Conservation (phyloP, 352 stramenopile species). For the Phytophthora pisi region DNA sequence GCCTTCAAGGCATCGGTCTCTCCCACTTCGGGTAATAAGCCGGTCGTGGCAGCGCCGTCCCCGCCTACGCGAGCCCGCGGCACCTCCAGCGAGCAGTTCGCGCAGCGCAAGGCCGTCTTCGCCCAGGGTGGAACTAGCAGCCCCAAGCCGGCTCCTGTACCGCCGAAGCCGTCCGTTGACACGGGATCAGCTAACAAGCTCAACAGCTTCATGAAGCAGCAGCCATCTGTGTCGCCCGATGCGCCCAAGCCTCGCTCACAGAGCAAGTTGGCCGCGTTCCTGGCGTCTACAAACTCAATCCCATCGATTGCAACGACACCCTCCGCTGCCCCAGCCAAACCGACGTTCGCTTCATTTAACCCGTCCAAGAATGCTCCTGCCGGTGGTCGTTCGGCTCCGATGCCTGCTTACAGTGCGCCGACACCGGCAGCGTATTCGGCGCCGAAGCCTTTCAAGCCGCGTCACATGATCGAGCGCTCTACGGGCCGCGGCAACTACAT, state of each 20-base stretch:
- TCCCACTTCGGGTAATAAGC: conserved; percentile 24
- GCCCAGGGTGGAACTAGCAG: conserved; percentile 38
- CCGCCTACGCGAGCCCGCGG: conserved; percentile 36
- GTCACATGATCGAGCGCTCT: conserved; percentile 61
- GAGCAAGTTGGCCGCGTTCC: conserved; percentile 82
- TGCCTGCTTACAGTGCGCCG: conserved; percentile 16
- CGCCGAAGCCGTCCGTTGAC: conserved; percentile 27
- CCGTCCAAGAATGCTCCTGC: conserved; percentile 21
- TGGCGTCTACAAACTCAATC: conserved; percentile 59
- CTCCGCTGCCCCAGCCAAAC: conserved; percentile 24
- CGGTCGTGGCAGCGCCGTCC: conserved; percentile 9
- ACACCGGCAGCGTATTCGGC: conserved; percentile 1
- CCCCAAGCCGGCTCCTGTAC: conserved; percentile 21
- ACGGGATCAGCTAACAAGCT: conserved; percentile 62
- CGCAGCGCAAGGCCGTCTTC: conserved; percentile 68
- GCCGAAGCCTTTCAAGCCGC: conserved; percentile 43
- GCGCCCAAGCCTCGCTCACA: conserved; percentile 58
- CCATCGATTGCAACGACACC: conserved; percentile 24
- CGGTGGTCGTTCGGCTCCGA: conserved; percentile 18
- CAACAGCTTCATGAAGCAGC: conserved; percentile 79
- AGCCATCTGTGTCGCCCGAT: conserved; percentile 42
- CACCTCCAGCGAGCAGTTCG: conserved; percentile 55
- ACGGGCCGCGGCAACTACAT: conserved; percentile 74
- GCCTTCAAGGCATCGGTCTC: conserved; percentile 41
- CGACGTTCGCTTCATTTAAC: conserved; percentile 45